A percentile compares a stretch with the other conserved stretches of the same genome.
phyloP scores from a whole-genome alignment of 1,139 yeast species.

The Hyphopichia khmerensis region DNA sequence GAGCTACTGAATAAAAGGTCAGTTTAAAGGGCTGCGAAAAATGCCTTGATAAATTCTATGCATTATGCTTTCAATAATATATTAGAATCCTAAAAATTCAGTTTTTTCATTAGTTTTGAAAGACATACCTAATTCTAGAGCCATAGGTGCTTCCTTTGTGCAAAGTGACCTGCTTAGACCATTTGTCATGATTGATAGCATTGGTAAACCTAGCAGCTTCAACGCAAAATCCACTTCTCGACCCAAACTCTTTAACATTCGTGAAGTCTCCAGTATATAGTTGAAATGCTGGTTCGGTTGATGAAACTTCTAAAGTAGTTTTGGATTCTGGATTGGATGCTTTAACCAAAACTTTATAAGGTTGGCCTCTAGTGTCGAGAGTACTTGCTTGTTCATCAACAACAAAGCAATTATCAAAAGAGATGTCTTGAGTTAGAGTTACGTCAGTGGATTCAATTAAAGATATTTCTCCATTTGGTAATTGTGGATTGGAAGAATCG shows the following conservation, averaged over 20 bases:
- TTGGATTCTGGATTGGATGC: slow-evolving; percentile 50
- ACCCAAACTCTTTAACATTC: slow-evolving; percentile 32
- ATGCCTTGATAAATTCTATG: too few species aligned
- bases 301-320: slow-evolving; percentile 40
- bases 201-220: slow-evolving; percentile 64
- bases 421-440: slow-evolving; percentile 18
- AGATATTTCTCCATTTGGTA: slow-evolving; percentile 54
- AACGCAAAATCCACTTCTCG: slow-evolving; percentile 60
- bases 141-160: slow-evolving; percentile 57
- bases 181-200: slow-evolving; percentile 50
- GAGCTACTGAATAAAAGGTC: too few species aligned
- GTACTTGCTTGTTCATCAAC: slow-evolving; percentile 28
- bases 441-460: slow-evolving; percentile 22
- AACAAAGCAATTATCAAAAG: slow-evolving; percentile 54
- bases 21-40: too few species aligned
- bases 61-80: too few species aligned
- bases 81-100: too few species aligned
- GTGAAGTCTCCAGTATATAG: slow-evolving; percentile 62
- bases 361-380: slow-evolving; percentile 43
- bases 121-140: slow-evolving; percentile 40
- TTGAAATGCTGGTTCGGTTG: slow-evolving; percentile 72
- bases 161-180: slow-evolving; percentile 53
- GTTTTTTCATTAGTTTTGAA: slow-evolving; percentile 5
- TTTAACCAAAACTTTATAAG: slow-evolving; percentile 38
- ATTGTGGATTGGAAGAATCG: slow-evolving; percentile 23